A percentile compares a stretch with the other conserved stretches of the same genome.
phyloP scores from a whole-genome alignment of 2,329 filamentous ascomycete species.

The Pseudocercospora macadamiae region DNA sequence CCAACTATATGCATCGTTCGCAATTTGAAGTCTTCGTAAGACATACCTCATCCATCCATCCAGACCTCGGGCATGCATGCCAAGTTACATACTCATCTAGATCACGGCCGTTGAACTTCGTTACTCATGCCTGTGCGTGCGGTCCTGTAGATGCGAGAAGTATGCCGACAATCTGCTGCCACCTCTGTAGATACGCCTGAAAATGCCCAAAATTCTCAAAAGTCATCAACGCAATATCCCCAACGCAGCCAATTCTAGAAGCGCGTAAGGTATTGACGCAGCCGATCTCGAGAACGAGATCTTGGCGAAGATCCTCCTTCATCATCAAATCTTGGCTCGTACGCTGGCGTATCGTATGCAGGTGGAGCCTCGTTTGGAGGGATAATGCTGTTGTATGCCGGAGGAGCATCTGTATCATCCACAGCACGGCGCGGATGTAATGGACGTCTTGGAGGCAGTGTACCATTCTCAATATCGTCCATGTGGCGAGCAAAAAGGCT shows the following conservation, averaged over 20 bases:
- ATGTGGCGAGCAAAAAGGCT: constrained; percentile 37
- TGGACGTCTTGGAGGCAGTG: constrained; percentile 23
- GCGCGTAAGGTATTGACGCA: constrained; percentile 4
- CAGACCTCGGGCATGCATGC: too few species aligned
- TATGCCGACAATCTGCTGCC: background rate
- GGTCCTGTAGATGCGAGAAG: background rate
- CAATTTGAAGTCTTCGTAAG: too few species aligned
- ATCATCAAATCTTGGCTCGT: constrained; percentile 35
- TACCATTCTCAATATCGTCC: constrained; percentile 28
- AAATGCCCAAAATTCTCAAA: background rate
- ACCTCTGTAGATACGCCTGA: background rate
- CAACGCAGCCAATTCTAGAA: constrained; percentile 2
- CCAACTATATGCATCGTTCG: too few species aligned
- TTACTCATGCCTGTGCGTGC: background rate
- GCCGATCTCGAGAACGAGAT: background rate
- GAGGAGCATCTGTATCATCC: constrained; percentile 34
- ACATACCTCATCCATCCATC: too few species aligned
- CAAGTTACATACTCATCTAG: background rate
- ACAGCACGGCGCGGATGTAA: constrained; percentile 32
- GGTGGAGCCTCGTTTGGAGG: constrained; percentile 35
- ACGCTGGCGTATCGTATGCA: constrained; percentile 22
- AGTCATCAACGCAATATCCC: background rate
- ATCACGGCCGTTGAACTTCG: background rate
- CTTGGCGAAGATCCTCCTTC: constrained; percentile 20
- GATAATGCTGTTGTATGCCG: constrained; percentile 35